Conservation (phyloP, 2,329 filamentous ascomycete species). For the Fusarium albidum region DNA sequence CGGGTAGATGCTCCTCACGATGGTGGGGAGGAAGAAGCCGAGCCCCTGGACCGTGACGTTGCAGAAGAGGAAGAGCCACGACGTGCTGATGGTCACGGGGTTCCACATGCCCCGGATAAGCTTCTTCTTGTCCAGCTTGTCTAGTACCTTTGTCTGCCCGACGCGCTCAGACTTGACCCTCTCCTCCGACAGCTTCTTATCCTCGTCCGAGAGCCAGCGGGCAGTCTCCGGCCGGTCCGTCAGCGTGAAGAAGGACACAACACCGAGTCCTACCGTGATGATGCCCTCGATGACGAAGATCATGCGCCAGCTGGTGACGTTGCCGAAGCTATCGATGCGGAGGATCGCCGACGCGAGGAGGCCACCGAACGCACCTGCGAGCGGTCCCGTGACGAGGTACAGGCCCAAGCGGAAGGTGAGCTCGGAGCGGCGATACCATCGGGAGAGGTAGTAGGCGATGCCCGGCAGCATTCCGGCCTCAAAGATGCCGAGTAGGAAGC, state of each 20-base stretch:
- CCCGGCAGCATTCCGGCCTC: conserved; percentile 72
- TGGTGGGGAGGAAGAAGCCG: conserved; percentile 71
- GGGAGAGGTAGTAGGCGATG: conserved; percentile 69
- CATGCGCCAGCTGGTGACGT: conserved; percentile 68
- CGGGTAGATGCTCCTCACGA: conserved; percentile 70
- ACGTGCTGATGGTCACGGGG: conserved; percentile 61
- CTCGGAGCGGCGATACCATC: conserved; percentile 70
- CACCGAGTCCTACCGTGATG: not conserved
- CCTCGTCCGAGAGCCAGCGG: conserved; percentile 66
- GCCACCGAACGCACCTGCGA: conserved; percentile 72
- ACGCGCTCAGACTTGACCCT: conserved; percentile 67
- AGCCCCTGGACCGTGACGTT: conserved; percentile 73
- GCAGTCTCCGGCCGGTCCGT: conserved; percentile 73
- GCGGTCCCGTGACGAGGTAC: conserved; percentile 70
- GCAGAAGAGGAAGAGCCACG: conserved; percentile 67
- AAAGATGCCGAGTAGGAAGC: conserved; percentile 67
- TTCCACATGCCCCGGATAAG: conserved; percentile 62
- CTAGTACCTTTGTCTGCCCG: conserved; percentile 64
- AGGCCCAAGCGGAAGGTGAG: conserved; percentile 67
- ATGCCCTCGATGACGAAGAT: conserved; percentile 72
- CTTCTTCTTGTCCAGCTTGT: conserved; percentile 65
- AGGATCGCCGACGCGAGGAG: conserved; percentile 68
- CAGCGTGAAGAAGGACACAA: conserved; percentile 54
- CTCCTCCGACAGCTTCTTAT: conserved; percentile 68
- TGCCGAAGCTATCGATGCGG: conserved; percentile 63